Conservation (phyloP, 2,329 filamentous ascomycete species). For the Calonectria hongkongensis region DNA sequence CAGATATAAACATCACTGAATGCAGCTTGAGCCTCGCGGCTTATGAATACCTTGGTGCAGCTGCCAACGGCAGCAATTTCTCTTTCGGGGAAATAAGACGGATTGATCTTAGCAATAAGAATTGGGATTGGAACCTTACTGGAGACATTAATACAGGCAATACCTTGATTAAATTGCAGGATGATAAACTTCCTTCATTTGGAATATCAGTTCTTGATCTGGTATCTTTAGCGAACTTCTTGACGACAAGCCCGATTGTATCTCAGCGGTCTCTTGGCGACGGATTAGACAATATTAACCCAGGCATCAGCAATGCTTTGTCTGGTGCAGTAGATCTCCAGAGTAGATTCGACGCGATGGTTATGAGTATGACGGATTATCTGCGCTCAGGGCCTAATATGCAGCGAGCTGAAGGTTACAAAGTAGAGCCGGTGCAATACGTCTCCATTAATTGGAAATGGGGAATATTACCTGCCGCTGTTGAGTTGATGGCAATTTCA, state of each 20-base stretch:
- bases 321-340: not conserved
- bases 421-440: not conserved
- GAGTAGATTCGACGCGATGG: not conserved
- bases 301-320: not conserved
- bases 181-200: not conserved
- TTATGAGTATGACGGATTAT: not conserved
- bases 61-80: constrained; percentile 8
- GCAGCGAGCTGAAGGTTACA: not conserved
- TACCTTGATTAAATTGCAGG: not conserved
- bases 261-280: not conserved
- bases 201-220: not conserved
- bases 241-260: not conserved
- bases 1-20: constrained; percentile 16
- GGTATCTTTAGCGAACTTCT: not conserved
- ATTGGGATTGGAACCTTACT: not conserved
- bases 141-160: not conserved
- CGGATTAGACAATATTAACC: not conserved
- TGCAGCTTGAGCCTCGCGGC: constrained; percentile 15
- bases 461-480: not conserved
- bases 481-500: not conserved
- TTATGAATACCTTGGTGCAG: not conserved
- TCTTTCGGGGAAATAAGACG: not conserved
- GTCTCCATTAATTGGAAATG: not conserved
- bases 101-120: not conserved
- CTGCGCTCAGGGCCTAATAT: not conserved